Percentiles rank a stretch among this genome's conserved stretches.
These are phyloP conservation scores for Datisca glomerata DNA, from an alignment of 306 rosid species.

Conservation along the genomic window DNA sequence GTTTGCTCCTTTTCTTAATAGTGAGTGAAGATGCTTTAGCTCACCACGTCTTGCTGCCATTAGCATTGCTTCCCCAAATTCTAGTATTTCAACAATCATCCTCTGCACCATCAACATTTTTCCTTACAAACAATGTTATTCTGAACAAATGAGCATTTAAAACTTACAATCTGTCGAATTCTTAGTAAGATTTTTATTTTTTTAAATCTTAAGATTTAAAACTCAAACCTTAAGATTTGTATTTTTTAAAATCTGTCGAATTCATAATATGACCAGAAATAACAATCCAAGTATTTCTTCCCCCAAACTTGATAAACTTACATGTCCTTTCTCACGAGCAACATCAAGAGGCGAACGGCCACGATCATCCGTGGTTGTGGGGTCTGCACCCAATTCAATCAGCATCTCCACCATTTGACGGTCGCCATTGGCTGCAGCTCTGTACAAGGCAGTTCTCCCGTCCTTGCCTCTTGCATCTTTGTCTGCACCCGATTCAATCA, in stretches of 20 bases:
- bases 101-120: conserved; percentile 22
- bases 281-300: too few species aligned
- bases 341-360: conserved; percentile 12
- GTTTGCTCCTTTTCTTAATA: conserved; percentile 30
- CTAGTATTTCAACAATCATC: conserved; percentile 19
- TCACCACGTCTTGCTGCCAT: conserved; percentile 49
- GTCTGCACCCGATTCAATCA: conserved; percentile 21
- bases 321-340: conserved; percentile 28
- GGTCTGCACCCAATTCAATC: conserved; percentile 22
- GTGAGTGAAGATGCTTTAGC: conserved; percentile 17
- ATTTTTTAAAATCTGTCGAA: too few species aligned
- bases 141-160: neutral
- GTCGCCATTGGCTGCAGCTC: conserved; percentile 22
- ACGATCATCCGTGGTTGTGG: conserved; percentile 11
- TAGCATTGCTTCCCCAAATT: conserved; percentile 38
- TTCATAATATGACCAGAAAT: too few species aligned
- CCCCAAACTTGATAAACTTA: conserved; percentile 9
- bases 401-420: conserved; percentile 24
- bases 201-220: neutral
- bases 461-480: conserved; percentile 12
- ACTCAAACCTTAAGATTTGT: neutral
- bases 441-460: conserved; percentile 18
- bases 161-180: neutral
- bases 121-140: too few species aligned
- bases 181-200: too few species aligned